phyloP scores from a whole-genome alignment of 2,329 filamentous ascomycete genomes.

The Colletotrichum spinosum region DNA sequence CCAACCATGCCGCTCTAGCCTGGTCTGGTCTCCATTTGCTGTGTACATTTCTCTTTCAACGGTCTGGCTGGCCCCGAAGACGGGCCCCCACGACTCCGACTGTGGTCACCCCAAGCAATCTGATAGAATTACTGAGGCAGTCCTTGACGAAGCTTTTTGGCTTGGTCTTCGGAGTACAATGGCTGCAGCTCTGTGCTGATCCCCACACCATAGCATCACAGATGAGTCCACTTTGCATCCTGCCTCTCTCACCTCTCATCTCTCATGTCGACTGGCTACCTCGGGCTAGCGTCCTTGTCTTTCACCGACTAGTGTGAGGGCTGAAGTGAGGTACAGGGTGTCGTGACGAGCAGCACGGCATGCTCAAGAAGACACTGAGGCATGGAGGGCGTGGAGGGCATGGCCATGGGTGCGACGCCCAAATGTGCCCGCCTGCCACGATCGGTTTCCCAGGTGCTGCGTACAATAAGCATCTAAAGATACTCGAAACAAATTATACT shows the following conservation, averaged over 20 bases:
- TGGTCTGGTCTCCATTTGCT: not conserved
- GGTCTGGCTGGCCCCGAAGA: not conserved
- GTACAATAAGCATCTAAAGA: not conserved
- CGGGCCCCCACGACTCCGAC: slow-evolving; percentile 13
- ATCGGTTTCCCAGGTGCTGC: slow-evolving; percentile 16
- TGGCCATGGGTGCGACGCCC: not conserved
- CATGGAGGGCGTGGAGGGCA: not conserved
- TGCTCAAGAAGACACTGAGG: too few species aligned
- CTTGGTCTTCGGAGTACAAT: slow-evolving; percentile 27
- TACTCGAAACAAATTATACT: slow-evolving; percentile 24
- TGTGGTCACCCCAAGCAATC: slow-evolving; percentile 18
- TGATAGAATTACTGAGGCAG: slow-evolving; percentile 12
- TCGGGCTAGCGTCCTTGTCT: not conserved
- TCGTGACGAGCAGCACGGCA: slow-evolving; percentile 11
- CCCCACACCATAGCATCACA: slow-evolving; percentile 25
- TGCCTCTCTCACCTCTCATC: slow-evolving; percentile 19
- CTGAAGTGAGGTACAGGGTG: not conserved
- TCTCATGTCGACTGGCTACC: not conserved
- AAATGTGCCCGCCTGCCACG: slow-evolving; percentile 5
- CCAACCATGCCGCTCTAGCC: slow-evolving; percentile 14
- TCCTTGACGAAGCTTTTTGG: slow-evolving; percentile 7
- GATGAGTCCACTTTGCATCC: slow-evolving; percentile 20
- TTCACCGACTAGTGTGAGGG: slow-evolving; percentile 24
- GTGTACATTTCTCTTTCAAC: slow-evolving; percentile 3
- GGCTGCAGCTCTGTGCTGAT: slow-evolving; percentile 29